These are phyloP conservation scores for Asterophora parasitica DNA, from an alignment of 768 basidiomycete species.

Conservation along the genomic window DNA sequence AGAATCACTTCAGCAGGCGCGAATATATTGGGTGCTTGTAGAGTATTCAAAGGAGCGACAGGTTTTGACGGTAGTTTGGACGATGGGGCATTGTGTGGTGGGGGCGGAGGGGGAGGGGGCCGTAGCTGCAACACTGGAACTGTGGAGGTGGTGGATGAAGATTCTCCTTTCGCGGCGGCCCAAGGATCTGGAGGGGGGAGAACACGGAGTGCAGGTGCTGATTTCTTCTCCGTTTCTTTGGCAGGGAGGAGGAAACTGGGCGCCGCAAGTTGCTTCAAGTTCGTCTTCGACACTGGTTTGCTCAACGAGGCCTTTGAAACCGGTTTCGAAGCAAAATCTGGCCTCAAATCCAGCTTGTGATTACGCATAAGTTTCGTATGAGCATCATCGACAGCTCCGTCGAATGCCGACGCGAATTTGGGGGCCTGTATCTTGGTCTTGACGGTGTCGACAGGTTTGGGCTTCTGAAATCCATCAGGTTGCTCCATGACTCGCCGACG, in stretches of 20 bases:
- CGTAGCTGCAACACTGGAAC: neutral
- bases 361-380: slow-evolving; percentile 7
- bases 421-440: slow-evolving; percentile 14
- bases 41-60: slow-evolving; percentile 14
- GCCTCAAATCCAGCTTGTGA: slow-evolving; percentile 1
- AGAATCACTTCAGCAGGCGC: slow-evolving; percentile 17
- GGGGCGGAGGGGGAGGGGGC: slow-evolving; percentile 10
- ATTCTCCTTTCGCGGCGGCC: slow-evolving; percentile 1
- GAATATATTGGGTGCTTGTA: slow-evolving; percentile 24
- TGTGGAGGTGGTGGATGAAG: neutral
- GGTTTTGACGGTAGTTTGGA: slow-evolving; percentile 18
- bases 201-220: neutral
- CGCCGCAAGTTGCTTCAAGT: slow-evolving; percentile 13
- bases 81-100: slow-evolving; percentile 9
- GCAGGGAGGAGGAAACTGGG: slow-evolving; percentile 4
- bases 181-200: slow-evolving; percentile 10
- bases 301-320: neutral
- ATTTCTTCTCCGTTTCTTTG: slow-evolving; percentile 5
- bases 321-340: slow-evolving; percentile 5
- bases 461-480: slow-evolving; percentile 17
- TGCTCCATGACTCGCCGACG: slow-evolving; percentile 14
- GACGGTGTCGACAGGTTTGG: slow-evolving; percentile 2
- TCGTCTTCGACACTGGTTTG: slow-evolving; percentile 8
- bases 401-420: slow-evolving; percentile 14
- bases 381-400: neutral